phyloP scores from a whole-genome alignment of 2,329 filamentous ascomycete species.

The Chrysoporthe cubensis region DNA sequence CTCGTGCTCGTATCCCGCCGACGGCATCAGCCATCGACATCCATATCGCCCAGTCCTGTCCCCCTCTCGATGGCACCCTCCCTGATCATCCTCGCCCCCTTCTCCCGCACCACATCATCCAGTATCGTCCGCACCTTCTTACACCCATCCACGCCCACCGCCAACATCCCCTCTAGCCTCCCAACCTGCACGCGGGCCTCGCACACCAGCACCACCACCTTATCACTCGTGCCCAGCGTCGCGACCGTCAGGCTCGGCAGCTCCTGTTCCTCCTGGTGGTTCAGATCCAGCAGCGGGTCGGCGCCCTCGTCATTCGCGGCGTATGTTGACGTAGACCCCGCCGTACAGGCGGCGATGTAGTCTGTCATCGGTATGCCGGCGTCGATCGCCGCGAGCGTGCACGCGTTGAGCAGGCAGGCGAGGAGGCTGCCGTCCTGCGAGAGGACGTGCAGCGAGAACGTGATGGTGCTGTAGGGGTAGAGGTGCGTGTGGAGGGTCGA shows the following conservation, averaged over 20 bases:
- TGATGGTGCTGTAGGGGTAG: constrained; percentile 86
- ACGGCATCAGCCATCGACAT: constrained; percentile 45
- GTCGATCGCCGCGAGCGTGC: constrained; percentile 89
- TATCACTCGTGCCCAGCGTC: constrained; percentile 74
- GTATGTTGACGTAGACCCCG: constrained; percentile 75
- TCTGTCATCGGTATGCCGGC: constrained; percentile 95
- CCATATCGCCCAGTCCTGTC: constrained; percentile 51
- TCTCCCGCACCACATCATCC: constrained; percentile 76
- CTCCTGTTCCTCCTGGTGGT: constrained; percentile 81
- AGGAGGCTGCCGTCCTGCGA: constrained; percentile 89
- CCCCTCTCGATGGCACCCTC: constrained; percentile 57
- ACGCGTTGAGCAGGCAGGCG: constrained; percentile 87
- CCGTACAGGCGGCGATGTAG: constrained; percentile 86
- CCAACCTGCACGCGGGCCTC: constrained; percentile 85
- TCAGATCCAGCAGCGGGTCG: constrained; percentile 81
- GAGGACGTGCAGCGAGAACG: constrained; percentile 82
- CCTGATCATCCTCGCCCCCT: constrained; percentile 66
- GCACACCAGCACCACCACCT: constrained; percentile 78
- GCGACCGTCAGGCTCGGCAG: constrained; percentile 86
- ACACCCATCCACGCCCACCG: constrained; percentile 89
- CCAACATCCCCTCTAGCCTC: constrained; percentile 88
- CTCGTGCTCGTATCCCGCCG: background rate
- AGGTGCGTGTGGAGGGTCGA: constrained; percentile 82
- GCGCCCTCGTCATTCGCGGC: constrained; percentile 67
- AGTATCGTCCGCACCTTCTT: constrained; percentile 81